Percentiles rank a stretch among this genome's conserved stretches.
Evolutionary conservation across 805 yeast species (phyloP).

Genomic region (Monosporozyma unispora): DNA sequence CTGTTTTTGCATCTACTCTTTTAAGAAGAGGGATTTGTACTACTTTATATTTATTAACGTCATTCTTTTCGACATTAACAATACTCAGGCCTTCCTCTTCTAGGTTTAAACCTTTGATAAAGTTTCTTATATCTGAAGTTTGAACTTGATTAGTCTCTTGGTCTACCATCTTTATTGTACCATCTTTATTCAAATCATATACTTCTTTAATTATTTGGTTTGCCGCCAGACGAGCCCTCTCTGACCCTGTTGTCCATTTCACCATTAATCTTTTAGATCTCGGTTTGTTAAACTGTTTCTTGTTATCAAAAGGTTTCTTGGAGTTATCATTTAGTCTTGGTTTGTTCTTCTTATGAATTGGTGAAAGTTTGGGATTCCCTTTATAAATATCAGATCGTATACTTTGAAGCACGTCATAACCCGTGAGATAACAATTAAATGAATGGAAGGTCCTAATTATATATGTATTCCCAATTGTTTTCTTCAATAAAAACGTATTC

Average conservation of each 20-base stretch:
- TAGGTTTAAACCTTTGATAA: slow-evolving; percentile 22
- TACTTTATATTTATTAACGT: slow-evolving; percentile 3
- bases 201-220: slow-evolving; percentile 14
- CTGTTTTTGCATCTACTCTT: slow-evolving; percentile 18
- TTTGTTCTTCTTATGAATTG: background rate
- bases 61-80: slow-evolving; percentile 17
- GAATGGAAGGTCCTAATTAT: background rate
- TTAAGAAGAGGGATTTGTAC: slow-evolving; percentile 22
- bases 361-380: background rate
- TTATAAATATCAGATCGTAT: background rate
- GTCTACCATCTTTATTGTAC: slow-evolving; percentile 18
- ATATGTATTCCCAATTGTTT: background rate
- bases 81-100: slow-evolving; percentile 17
- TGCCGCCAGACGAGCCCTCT: slow-evolving; percentile 25
- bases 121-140: slow-evolving; percentile 16
- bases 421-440: background rate
- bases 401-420: background rate
- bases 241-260: slow-evolving; percentile 21
- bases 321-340: background rate
- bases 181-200: slow-evolving; percentile 18
- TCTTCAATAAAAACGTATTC: background rate
- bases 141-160: slow-evolving; percentile 15
- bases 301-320: background rate
- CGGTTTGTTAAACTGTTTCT: background rate
- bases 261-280: background rate